Conservation (phyloP, 2,329 filamentous ascomycete species). For the Beauveria australis region DNA sequence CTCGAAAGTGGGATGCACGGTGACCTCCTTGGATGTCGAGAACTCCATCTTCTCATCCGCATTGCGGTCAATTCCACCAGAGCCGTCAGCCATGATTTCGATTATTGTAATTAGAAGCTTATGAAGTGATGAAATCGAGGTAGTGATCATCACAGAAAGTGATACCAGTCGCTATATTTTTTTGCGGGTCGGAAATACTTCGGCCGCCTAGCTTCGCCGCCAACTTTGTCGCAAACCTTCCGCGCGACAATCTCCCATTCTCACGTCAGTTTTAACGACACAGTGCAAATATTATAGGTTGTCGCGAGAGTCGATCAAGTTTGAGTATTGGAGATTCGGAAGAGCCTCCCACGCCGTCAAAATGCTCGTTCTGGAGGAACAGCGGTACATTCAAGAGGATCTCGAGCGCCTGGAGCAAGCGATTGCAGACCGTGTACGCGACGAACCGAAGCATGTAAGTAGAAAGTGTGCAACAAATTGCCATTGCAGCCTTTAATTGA, state of each 20-base stretch:
- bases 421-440: conserved; percentile 77
- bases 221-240: conserved; percentile 5
- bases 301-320: not conserved
- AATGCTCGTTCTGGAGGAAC: conserved; percentile 87
- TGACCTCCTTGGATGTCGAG: conserved; percentile 95
- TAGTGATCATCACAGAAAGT: not conserved
- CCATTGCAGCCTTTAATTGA: conserved; percentile 17
- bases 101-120: not conserved
- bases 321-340: too few relatives aligned
- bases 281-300: not conserved
- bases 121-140: not conserved
- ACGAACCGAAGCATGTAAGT: conserved; percentile 81
- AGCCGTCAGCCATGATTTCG: conserved; percentile 75
- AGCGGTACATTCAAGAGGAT: conserved; percentile 92
- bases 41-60: conserved; percentile 97
- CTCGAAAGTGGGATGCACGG: conserved; percentile 87
- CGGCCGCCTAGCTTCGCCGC: conserved; percentile 15
- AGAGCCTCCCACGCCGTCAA: conserved; percentile 12
- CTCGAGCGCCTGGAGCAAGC: conserved; percentile 92
- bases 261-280: not conserved
- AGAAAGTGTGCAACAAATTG: conserved; percentile 7
- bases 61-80: conserved; percentile 71
- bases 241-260: not conserved
- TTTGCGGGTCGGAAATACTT: conserved; percentile 22
- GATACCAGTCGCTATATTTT: not conserved